Conservation (phyloP, 2,329 filamentous ascomycete species). For the Aspergillus sp. region DNA sequence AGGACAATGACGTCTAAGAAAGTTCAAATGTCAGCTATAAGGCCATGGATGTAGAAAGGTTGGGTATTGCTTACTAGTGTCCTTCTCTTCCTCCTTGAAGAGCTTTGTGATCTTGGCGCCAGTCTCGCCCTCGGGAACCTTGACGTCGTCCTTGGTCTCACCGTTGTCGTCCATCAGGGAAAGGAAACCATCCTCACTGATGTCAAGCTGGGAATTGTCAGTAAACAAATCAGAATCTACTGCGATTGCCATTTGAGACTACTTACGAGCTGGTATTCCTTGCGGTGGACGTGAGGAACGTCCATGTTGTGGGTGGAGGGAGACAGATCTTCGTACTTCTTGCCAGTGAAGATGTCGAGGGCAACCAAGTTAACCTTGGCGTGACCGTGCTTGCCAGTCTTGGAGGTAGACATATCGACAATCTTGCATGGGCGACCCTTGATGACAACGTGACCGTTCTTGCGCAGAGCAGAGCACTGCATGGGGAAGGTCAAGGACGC, state of each 20-base stretch:
- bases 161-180: slow-evolving; percentile 87
- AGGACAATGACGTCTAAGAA: slow-evolving; percentile 78
- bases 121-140: slow-evolving; percentile 82
- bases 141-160: slow-evolving; percentile 89
- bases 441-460: slow-evolving; percentile 98
- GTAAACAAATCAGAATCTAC: not conserved
- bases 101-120: slow-evolving; percentile 80
- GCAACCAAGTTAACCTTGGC: slow-evolving; percentile 99
- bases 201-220: slow-evolving; percentile 64
- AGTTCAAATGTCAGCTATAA: not conserved
- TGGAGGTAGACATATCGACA: slow-evolving; percentile 99
- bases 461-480: slow-evolving; percentile 99
- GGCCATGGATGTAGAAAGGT: not conserved
- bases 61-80: slow-evolving; percentile 69
- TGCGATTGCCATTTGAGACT: not conserved
- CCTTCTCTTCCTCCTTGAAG: slow-evolving; percentile 80
- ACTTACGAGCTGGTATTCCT: slow-evolving; percentile 92
- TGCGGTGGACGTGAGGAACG: slow-evolving; percentile 86
- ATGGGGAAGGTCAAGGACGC: slow-evolving; percentile 91
- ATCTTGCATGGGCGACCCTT: slow-evolving; percentile 99
- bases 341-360: slow-evolving; percentile 98
- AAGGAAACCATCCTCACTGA: slow-evolving; percentile 91
- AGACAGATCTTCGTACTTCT: slow-evolving; percentile 99
- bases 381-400: slow-evolving; percentile 99
- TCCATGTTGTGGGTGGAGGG: slow-evolving; percentile 87